Evolutionary conservation across 148 eudicot genomes (phyloP), one percentile per base, ranked within the genome.

Genomic region (Fallopia convolvulus): DNA sequence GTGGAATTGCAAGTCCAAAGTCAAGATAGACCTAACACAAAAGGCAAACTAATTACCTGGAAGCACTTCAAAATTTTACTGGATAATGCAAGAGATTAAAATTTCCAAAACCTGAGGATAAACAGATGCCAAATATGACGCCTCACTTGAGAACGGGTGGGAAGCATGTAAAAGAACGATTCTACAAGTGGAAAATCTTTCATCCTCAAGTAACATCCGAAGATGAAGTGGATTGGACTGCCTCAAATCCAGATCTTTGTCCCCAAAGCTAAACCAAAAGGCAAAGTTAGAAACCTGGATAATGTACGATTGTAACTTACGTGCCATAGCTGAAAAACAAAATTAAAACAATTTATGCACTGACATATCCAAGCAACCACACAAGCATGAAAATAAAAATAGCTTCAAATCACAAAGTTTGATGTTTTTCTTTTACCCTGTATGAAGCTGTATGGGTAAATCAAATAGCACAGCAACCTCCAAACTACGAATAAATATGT

Each of bases 131-230:
- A 95, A 73, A 76, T 95, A 91, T 48, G 99, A 95, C 48, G 99
- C 99, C 82, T 95, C 99, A 79, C 84, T 95, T n/a, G 94, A 91
- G 70, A 89, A 95, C 30, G 99, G 99, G 85, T 95, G 93, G 17
- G 99, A 92, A 53, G 99, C 90, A 85, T 95, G 99, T 78, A 95
- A 83, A 75, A 95, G 92, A 60, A 92, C 99, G 66, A 95, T 77
- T 72, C 89, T 89, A 44, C 89, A 83, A 61, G 87, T 85, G 46
- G 84, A 80, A 83, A 90, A 95, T 86, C 94, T 92, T 75, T 87
- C 77, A 83, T 95, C 99, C 80, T 95, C 97, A 53, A 95, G 93
- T 81, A 95, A 71, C 73, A 78, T 81, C 39, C 97, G 97, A 33
- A 95, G 92, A 87, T 90, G 93, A 85, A 95, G 93, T 61, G 99